These are phyloP conservation scores for Diaporthe helianthi DNA, from an alignment of 2,329 filamentous ascomycete genomes.

Conservation along the genomic window DNA sequence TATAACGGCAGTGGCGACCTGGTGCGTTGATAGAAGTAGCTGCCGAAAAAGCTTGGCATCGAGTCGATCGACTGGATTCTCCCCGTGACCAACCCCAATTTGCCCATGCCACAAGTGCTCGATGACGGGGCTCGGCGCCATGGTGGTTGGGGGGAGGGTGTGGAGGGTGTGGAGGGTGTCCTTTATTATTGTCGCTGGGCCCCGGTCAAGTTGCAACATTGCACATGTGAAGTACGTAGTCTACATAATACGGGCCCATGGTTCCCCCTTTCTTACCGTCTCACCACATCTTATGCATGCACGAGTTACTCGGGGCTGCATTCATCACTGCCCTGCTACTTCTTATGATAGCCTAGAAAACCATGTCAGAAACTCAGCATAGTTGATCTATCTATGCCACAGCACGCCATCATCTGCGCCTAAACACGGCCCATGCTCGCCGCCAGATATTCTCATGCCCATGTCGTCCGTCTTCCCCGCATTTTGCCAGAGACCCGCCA, in stretches of 20 bases:
- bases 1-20: background rate
- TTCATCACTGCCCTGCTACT: background rate
- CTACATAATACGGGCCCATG: constrained; percentile 26
- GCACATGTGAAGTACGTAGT: too few relatives aligned
- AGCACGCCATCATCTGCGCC: background rate
- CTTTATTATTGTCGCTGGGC: constrained; percentile 9
- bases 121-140: constrained; percentile 6
- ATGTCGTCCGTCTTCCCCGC: background rate
- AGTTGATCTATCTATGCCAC: constrained; percentile 4
- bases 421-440: background rate
- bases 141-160: background rate
- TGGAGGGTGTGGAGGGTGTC: too few relatives aligned
- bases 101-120: background rate
- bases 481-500: background rate
- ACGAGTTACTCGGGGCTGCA: background rate
- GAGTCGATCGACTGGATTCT: too few relatives aligned
- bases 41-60: constrained; percentile 21
- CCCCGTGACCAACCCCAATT: background rate
- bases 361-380: background rate
- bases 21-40: constrained; percentile 6
- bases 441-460: background rate
- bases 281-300: background rate
- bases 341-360: background rate
- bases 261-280: constrained; percentile 19
- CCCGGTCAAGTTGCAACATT: background rate